Evolutionary conservation across 352 stramenopile species (phyloP), one percentile per base, ranked within the genome.

Genomic region (Globisporangium ultimum): DNA sequence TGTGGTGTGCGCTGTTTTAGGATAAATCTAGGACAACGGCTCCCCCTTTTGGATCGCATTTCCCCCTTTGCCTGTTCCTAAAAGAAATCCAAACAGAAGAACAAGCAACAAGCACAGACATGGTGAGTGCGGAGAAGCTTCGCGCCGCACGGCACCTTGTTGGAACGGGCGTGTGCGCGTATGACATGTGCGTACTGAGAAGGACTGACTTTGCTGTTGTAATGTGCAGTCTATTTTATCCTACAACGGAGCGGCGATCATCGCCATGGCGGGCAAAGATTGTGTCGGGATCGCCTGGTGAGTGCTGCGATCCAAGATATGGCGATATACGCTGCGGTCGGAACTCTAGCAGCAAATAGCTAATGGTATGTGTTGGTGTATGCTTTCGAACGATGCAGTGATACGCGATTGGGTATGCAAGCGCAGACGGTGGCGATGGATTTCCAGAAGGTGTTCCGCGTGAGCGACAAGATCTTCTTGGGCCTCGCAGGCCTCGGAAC

Each of bases 231-330:
- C 79, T 60, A 96, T 96, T 56, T 71, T 96, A 58, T 96, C 97
- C 71, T 99, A 99, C 81, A 99, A 99, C 77, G 98, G 98, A 64
- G 91, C 90, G 52, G 97, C 97, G 53, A 98, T 99, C 61, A 98
- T 99, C 68, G 97, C 96, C 61, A 99, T 99, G 97, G 89, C 95
- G 22, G 98, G 98, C 61, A 99, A 99, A 73, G 93, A 99, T 77
- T 99, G 98, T 74, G 97, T 99, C 34, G 97, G 91, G 28, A 99
- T 99, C 66, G 97, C 96, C 47, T 95, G 87, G 88, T 96, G 38
- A 40, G 48, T 57, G 18, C 5, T 45, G 32, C 1, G 15, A 4
- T 14, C 7, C 13, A 20, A 43, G 38, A 59, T 24, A 8, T 42
- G n/a, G 15, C 15, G 10, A 10, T 58, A 24, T 28, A 34, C 12